Conservation (phyloP, 148 eudicot species). For the Spergularia bocconei region DNA sequence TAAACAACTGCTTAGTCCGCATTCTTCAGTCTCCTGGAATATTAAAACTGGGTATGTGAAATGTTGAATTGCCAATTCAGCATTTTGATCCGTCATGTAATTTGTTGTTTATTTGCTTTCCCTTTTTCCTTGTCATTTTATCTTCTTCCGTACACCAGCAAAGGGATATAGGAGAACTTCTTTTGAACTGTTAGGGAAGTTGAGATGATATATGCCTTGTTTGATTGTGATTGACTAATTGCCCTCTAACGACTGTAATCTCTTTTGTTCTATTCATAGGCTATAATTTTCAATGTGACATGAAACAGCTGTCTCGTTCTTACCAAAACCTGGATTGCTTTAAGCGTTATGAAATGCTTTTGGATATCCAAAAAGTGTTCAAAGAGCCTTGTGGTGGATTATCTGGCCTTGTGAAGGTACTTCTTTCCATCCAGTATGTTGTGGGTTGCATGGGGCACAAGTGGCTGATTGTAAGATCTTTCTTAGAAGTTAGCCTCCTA, state of each 20-base stretch:
- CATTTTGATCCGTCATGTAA: neutral
- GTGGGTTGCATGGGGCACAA: too few relatives aligned
- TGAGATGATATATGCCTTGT: neutral
- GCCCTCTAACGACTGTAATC: conserved; percentile 3
- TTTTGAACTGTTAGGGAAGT: neutral
- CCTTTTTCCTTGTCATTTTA: neutral
- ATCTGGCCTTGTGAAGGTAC: conserved; percentile 84
- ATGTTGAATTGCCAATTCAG: neutral
- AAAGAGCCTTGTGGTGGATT: conserved; percentile 79
- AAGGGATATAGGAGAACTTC: neutral
- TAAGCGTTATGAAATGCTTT: conserved; percentile 84
- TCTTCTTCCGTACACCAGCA: neutral
- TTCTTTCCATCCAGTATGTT: neutral
- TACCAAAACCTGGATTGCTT: conserved; percentile 73
- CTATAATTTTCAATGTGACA: conserved; percentile 88
- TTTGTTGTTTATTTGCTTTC: neutral
- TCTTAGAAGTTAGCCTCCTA: neutral
- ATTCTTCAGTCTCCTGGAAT: conserved; percentile 78
- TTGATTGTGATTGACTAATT: conserved; percentile 10
- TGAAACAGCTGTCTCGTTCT: conserved; percentile 69
- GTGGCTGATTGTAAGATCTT: neutral
- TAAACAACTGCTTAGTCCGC: conserved; percentile 72
- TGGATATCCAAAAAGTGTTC: conserved; percentile 90
- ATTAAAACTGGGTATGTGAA: conserved; percentile 79
- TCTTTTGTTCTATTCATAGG: conserved; percentile 39